Evolutionary conservation across 2,329 filamentous ascomycete species (phyloP).

Genomic region (Colletotrichum incanum): DNA sequence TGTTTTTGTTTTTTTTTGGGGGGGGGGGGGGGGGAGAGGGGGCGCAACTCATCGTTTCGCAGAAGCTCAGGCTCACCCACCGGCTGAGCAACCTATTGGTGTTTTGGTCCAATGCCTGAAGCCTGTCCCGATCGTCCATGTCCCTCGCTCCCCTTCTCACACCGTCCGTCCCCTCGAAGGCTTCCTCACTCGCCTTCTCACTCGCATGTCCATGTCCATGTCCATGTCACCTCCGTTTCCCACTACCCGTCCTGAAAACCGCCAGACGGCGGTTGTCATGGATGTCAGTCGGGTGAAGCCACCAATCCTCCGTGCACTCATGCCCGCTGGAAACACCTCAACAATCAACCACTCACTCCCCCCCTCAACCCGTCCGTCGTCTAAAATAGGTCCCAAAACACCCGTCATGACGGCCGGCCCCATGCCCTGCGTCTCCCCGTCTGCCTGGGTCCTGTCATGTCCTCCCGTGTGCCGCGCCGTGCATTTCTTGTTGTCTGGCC

Average conservation of each 20-base stretch:
- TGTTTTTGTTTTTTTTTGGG: not conserved
- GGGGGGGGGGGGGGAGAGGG: not conserved
- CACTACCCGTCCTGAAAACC: slow-evolving; percentile 24
- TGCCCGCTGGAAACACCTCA: slow-evolving; percentile 29
- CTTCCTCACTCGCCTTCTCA: slow-evolving; percentile 3
- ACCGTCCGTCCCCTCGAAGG: slow-evolving; percentile 2
- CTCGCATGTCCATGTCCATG: slow-evolving; percentile 15
- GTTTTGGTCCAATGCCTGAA: slow-evolving; percentile 32
- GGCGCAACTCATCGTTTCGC: not conserved
- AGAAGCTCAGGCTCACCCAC: not conserved
- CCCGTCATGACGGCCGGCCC: slow-evolving; percentile 27
- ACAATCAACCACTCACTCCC: slow-evolving; percentile 13
- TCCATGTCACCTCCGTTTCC: slow-evolving; percentile 14
- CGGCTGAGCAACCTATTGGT: slow-evolving; percentile 22
- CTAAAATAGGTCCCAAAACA: slow-evolving; percentile 40
- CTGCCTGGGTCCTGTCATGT: slow-evolving; percentile 29
- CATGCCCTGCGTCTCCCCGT: slow-evolving; percentile 32
- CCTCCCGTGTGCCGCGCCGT: slow-evolving; percentile 17
- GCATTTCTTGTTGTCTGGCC: slow-evolving; percentile 2
- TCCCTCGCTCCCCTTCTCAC: not conserved
- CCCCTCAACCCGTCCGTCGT: slow-evolving; percentile 18
- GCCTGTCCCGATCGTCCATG: not conserved
- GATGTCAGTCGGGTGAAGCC: slow-evolving; percentile 5
- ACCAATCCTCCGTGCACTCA: slow-evolving; percentile 1
- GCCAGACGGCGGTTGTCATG: slow-evolving; percentile 20